A percentile compares a stretch with the other conserved stretches of the same genome.
phyloP scores from a whole-genome alignment of 1,284 basidiomycete genomes.

The Rhodotorula sp. region DNA sequence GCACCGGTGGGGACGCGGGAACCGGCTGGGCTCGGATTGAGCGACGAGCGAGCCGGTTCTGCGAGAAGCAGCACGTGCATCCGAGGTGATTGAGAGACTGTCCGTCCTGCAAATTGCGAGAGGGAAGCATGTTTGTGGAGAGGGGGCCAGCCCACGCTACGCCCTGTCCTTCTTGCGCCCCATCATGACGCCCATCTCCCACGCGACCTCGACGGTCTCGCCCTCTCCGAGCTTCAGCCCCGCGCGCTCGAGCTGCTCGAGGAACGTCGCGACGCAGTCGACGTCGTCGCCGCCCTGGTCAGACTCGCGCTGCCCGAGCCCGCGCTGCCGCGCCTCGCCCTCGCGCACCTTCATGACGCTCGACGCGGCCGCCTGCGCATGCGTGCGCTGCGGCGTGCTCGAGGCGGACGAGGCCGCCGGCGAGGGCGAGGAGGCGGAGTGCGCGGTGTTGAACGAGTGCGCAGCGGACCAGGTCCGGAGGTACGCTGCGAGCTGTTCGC shows the following conservation, averaged over 20 bases:
- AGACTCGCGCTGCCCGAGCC: constrained; percentile 48
- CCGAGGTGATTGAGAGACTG: background rate
- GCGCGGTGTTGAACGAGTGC: constrained; percentile 63
- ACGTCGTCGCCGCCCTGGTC: constrained; percentile 46
- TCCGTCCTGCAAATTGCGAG: background rate
- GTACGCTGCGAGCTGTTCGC: constrained; percentile 67
- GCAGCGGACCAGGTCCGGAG: constrained; percentile 71
- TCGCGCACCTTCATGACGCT: background rate
- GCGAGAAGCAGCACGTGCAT: background rate
- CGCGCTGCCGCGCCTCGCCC: constrained; percentile 42
- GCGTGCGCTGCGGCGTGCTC: no score
- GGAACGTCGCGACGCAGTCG: constrained; percentile 56
- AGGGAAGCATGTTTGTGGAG: no score
- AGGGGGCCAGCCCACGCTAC: no score
- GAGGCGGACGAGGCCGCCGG: background rate
- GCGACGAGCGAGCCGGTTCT: background rate
- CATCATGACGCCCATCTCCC: constrained; percentile 69
- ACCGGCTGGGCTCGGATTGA: constrained; percentile 24
- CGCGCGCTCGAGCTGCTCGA: constrained; percentile 56
- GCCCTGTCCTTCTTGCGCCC: constrained; percentile 51
- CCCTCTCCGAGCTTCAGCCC: constrained; percentile 49
- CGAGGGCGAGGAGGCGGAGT: background rate
- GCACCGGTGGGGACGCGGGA: constrained; percentile 33
- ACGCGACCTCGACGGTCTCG: constrained; percentile 65
- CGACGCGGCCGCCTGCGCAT: no score